A percentile compares a stretch with the other conserved stretches of the same genome.
phyloP scores from a whole-genome alignment of 768 basidiomycete genomes.

The Boletus barrowsii region DNA sequence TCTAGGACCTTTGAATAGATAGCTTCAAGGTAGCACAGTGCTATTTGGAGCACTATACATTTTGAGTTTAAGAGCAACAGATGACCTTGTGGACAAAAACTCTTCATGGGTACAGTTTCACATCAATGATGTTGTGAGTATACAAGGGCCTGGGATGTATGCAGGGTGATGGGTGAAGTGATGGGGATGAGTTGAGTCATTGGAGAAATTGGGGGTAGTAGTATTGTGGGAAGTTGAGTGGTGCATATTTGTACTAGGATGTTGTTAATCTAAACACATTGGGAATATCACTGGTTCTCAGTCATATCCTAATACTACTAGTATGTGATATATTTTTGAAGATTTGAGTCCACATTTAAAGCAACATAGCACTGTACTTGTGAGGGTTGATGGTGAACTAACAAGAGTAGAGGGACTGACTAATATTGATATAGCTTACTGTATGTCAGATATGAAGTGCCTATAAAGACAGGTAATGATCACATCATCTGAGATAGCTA shows the following conservation, averaged over 20 bases:
- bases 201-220: slow-evolving; percentile 55
- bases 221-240: no score
- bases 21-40: slow-evolving; percentile 83
- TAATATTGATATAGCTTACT: slow-evolving; percentile 73
- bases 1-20: slow-evolving; percentile 70
- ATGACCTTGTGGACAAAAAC: slow-evolving; percentile 88
- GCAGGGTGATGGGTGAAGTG: slow-evolving; percentile 30
- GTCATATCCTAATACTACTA: slow-evolving; percentile 63
- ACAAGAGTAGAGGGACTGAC: slow-evolving; percentile 67
- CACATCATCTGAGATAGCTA: slow-evolving; percentile 74
- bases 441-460: slow-evolving; percentile 77
- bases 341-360: slow-evolving; percentile 76
- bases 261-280: no score
- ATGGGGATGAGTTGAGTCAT: slow-evolving; percentile 43
- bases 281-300: slow-evolving; percentile 58
- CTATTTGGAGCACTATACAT: slow-evolving; percentile 83
- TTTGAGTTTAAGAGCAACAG: slow-evolving; percentile 81
- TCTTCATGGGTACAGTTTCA: slow-evolving; percentile 57
- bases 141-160: slow-evolving; percentile 14
- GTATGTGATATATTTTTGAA: slow-evolving; percentile 84
- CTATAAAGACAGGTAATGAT: slow-evolving; percentile 84
- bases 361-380: slow-evolving; percentile 62
- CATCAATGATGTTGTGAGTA: slow-evolving; percentile 19
- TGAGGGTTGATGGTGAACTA: slow-evolving; percentile 85
- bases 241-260: no score